These are phyloP conservation scores for Hypoxylon sp. DNA, from an alignment of 2,329 filamentous ascomycete genomes.

Conservation along the genomic window DNA sequence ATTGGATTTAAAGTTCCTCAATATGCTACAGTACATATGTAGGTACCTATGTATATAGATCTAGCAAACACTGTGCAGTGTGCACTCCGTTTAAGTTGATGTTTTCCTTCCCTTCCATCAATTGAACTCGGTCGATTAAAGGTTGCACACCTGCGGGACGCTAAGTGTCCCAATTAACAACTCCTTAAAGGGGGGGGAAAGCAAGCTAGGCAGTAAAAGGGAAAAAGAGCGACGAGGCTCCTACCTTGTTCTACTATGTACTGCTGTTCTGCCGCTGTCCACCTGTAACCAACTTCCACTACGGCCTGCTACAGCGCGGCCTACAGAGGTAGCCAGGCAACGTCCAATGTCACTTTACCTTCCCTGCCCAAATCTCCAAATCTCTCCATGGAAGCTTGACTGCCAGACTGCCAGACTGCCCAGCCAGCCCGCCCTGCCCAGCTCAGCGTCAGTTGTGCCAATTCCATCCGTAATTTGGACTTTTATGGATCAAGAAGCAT, in stretches of 20 bases:
- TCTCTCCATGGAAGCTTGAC: no score
- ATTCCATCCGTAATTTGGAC: slow-evolving; percentile 21
- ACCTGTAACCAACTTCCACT: slow-evolving; percentile 2
- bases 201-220: not conserved
- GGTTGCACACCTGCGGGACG: slow-evolving; percentile 17
- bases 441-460: not conserved
- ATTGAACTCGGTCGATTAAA: slow-evolving; percentile 7
- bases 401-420: no score
- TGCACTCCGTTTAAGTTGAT: no score
- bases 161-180: slow-evolving; percentile 23
- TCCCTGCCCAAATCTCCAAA: slow-evolving; percentile 28
- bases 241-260: no score
- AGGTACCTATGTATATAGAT: no score
- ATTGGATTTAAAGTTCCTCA: no score
- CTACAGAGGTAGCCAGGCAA: slow-evolving; percentile 7
- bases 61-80: no score
- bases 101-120: no score
- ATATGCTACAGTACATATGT: no score
- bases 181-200: slow-evolving; percentile 5
- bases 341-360: no score
- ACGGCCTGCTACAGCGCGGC: no score
- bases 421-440: slow-evolving; percentile 14
- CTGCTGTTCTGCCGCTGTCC: not conserved
- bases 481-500: slow-evolving; percentile 31
- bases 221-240: slow-evolving; percentile 20